Percentiles rank a stretch among this genome's conserved stretches.
These are phyloP conservation scores for Trichoderma asperellum DNA, from an alignment of 2,329 filamentous ascomycete species.

Conservation along the genomic window DNA sequence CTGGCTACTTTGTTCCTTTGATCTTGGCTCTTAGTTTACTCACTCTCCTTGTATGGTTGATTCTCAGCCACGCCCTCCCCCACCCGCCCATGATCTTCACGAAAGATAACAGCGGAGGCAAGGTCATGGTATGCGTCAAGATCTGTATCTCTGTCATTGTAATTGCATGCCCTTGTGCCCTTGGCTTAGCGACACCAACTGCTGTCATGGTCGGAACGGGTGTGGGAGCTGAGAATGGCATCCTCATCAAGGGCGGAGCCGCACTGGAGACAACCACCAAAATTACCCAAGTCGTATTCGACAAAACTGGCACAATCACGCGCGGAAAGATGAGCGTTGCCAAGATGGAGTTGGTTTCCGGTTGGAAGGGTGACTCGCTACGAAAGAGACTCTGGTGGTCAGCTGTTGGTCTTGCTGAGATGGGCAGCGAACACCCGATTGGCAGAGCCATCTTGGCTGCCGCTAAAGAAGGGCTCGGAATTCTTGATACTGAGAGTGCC, in stretches of 20 bases:
- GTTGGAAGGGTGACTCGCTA: constrained; percentile 72
- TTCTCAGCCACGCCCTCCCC: constrained; percentile 81
- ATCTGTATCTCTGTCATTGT: constrained; percentile 98
- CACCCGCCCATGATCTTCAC: constrained; percentile 90
- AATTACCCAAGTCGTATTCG: constrained; percentile 85
- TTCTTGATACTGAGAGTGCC: constrained; percentile 67
- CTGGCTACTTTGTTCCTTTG: constrained; percentile 89
- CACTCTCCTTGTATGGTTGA: constrained; percentile 93
- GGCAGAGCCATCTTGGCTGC: constrained; percentile 81
- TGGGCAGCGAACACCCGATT: constrained; percentile 93
- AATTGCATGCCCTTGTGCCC: constrained; percentile 93
- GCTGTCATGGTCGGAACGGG: constrained; percentile 99
- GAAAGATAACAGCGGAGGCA: constrained; percentile 79
- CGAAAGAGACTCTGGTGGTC: constrained; percentile 87
- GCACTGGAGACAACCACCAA: constrained; percentile 89
- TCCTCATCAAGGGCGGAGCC: constrained; percentile 95
- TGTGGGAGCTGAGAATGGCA: constrained; percentile 91
- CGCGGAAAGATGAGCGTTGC: constrained; percentile 95
- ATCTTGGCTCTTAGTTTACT: constrained; percentile 82
- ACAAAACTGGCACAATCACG: constrained; percentile 95
- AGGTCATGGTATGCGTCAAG: constrained; percentile 94
- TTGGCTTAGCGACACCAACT: constrained; percentile 94
- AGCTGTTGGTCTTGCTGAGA: constrained; percentile 92
- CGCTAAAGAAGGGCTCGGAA: constrained; percentile 74
- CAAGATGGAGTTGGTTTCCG: constrained; percentile 64